These are phyloP conservation scores for Aspergillus fijiensis DNA, from an alignment of 2,329 filamentous ascomycete species.

Conservation along the genomic window DNA sequence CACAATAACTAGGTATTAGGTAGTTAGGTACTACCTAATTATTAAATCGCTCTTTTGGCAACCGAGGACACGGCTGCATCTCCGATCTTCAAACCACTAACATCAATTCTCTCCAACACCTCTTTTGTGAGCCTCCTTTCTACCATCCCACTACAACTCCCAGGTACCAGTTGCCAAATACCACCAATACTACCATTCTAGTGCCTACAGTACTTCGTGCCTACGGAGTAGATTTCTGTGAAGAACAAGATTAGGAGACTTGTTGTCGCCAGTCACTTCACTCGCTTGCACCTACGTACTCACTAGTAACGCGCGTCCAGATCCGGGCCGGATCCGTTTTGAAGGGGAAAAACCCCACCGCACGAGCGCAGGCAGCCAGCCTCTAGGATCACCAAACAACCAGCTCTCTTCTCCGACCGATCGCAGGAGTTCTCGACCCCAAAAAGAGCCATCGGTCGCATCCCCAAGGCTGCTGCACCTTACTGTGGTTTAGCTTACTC, in stretches of 20 bases:
- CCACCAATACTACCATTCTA: not conserved
- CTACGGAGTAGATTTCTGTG: not conserved
- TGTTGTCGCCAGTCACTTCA: conserved; percentile 11
- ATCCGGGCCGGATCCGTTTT: conserved; percentile 22
- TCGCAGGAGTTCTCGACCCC: conserved; percentile 12
- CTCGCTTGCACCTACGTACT: conserved; percentile 17
- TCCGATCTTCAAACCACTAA: not conserved
- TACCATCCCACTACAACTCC: not conserved
- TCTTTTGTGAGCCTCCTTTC: no score
- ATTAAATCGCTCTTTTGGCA: no score
- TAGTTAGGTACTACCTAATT: no score
- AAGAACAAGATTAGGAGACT: not conserved
- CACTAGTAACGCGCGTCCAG: conserved; percentile 23
- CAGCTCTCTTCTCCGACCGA: conserved; percentile 14
- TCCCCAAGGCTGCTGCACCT: conserved; percentile 15
- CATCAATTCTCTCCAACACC: not conserved
- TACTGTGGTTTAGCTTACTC: conserved; percentile 9
- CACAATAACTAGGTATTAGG: no score
- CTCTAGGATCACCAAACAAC: conserved; percentile 13
- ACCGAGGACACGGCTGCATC: no score
- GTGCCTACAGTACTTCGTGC: not conserved
- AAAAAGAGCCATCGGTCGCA: conserved; percentile 4
- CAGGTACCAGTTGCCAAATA: no score
- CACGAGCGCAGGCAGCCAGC: conserved; percentile 24
- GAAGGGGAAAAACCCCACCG: conserved; percentile 22